phyloP scores from a whole-genome alignment of 2,329 filamentous ascomycete genomes.

The Pseudogymnoascus sp. region DNA sequence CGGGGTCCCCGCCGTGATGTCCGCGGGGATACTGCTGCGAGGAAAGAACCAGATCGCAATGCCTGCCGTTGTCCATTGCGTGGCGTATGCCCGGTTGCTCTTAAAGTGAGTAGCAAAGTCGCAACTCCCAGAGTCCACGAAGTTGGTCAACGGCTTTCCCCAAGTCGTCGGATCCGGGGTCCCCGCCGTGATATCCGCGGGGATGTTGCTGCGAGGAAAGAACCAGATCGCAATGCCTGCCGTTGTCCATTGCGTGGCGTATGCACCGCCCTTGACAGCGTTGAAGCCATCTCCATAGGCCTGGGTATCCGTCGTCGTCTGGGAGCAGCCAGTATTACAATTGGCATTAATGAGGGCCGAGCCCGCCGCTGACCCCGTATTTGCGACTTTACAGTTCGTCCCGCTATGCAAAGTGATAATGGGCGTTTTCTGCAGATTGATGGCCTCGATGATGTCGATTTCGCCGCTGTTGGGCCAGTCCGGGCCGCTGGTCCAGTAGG shows the following conservation, averaged over 20 bases:
- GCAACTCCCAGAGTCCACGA: slow-evolving; percentile 42
- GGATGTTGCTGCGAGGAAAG: slow-evolving; percentile 37
- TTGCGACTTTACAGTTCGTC: slow-evolving; percentile 33
- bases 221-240: slow-evolving; percentile 42
- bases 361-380: slow-evolving; percentile 40
- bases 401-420: slow-evolving; percentile 42
- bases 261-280: slow-evolving; percentile 37
- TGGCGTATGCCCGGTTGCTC: too few species aligned
- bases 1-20: slow-evolving; percentile 35
- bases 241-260: slow-evolving; percentile 39
- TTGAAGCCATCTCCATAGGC: slow-evolving; percentile 49
- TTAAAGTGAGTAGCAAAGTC: slow-evolving; percentile 62
- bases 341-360: slow-evolving; percentile 39
- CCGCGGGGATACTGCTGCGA: slow-evolving; percentile 34
- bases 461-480: slow-evolving; percentile 59
- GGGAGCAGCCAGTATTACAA: slow-evolving; percentile 32
- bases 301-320: slow-evolving; percentile 17
- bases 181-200: slow-evolving; percentile 34
- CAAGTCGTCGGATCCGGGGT: slow-evolving; percentile 37
- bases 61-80: too few species aligned
- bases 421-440: slow-evolving; percentile 36
- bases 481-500: slow-evolving; percentile 55
- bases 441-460: slow-evolving; percentile 45
- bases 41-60: slow-evolving; percentile 46
- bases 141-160: slow-evolving; percentile 36